phyloP scores from a whole-genome alignment of 2,329 filamentous ascomycete species.

The Nothomitra cinnamomea region DNA sequence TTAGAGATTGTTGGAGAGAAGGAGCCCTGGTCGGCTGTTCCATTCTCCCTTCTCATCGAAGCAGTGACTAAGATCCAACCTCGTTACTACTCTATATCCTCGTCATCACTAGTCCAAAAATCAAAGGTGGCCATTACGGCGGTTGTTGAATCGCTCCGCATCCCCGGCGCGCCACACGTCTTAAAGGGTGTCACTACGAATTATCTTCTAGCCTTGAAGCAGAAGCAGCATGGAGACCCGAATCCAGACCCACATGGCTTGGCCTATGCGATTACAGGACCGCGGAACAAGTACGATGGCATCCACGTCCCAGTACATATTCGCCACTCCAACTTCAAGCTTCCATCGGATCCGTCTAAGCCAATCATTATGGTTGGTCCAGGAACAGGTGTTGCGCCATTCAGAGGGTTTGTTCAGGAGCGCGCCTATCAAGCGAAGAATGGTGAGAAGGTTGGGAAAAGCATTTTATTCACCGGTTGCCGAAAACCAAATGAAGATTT shows the following conservation, averaged over 20 bases:
- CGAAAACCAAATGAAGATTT: constrained; percentile 79
- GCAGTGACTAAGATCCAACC: constrained; percentile 88
- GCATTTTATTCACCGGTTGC: constrained; percentile 90
- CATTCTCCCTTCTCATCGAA: constrained; percentile 91
- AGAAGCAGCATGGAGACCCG: constrained; percentile 85
- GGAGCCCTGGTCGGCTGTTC: constrained; percentile 65
- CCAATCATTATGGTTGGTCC: constrained; percentile 93
- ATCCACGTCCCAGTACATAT: constrained; percentile 91
- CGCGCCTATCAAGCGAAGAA: constrained; percentile 65
- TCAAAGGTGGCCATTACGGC: constrained; percentile 92
- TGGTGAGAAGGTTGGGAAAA: constrained; percentile 71
- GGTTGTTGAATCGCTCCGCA: constrained; percentile 68
- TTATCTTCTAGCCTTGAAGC: constrained; percentile 84
- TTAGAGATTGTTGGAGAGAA: constrained; percentile 56
- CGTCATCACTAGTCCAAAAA: constrained; percentile 83
- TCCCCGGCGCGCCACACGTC: constrained; percentile 58
- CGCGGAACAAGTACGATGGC: constrained; percentile 92
- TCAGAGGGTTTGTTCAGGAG: constrained; percentile 91
- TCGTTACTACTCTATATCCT: constrained; percentile 98
- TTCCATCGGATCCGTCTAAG: constrained; percentile 85
- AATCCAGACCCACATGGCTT: constrained; percentile 68
- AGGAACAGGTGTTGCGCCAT: constrained; percentile 90
- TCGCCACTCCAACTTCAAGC: constrained; percentile 97
- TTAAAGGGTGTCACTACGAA: constrained; percentile 95
- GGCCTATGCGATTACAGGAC: constrained; percentile 73